Evolutionary conservation across 495 filamentous ascomycete species (phyloP).

Genomic region (Annulohypoxylon nitens): DNA sequence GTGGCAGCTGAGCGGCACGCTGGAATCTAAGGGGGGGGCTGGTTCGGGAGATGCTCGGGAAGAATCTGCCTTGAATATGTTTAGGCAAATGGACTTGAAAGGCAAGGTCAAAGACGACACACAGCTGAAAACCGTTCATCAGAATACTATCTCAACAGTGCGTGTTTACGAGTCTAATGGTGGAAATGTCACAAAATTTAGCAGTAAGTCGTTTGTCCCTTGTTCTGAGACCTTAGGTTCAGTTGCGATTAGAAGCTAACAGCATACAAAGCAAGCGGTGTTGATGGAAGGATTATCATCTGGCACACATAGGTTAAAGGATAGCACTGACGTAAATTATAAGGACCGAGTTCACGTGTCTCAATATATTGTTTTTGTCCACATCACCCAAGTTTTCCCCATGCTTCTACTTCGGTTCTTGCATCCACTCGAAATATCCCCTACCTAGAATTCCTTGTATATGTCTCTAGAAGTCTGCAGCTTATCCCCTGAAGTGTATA

Average conservation of each 20-base stretch:
- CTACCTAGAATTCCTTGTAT: conserved; percentile 1
- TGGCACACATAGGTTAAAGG: conserved; percentile 63
- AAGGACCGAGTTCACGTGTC: conserved; percentile 23
- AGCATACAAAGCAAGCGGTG: conserved; percentile 78
- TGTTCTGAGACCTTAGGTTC: conserved; percentile 12
- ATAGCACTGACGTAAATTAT: conserved; percentile 30
- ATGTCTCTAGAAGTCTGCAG: conserved; percentile 19
- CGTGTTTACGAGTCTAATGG: conserved; percentile 77
- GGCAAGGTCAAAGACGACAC: conserved; percentile 91
- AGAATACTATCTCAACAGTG: conserved; percentile 92
- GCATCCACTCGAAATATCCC: conserved; percentile 22
- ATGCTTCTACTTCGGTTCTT: conserved; percentile 21
- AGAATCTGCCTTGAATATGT: conserved; percentile 96
- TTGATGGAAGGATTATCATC: conserved; percentile 94
- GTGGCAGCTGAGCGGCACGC: conserved; percentile 86
- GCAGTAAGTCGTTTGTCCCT: conserved; percentile 73
- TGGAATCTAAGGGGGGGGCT: conserved; percentile 83
- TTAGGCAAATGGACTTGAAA: conserved; percentile 97
- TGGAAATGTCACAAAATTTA: conserved; percentile 80
- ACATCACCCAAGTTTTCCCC: conserved; percentile 11
- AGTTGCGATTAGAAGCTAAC: conserved; percentile 56
- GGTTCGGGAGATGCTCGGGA: conserved; percentile 62
- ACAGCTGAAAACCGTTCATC: conserved; percentile 93
- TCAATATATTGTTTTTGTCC: conserved; percentile 25
- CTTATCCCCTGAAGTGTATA: not conserved